Base-by-base conservation (phyloP, 73 alveolate species). In the Paramecium sexaurelia region DNA sequence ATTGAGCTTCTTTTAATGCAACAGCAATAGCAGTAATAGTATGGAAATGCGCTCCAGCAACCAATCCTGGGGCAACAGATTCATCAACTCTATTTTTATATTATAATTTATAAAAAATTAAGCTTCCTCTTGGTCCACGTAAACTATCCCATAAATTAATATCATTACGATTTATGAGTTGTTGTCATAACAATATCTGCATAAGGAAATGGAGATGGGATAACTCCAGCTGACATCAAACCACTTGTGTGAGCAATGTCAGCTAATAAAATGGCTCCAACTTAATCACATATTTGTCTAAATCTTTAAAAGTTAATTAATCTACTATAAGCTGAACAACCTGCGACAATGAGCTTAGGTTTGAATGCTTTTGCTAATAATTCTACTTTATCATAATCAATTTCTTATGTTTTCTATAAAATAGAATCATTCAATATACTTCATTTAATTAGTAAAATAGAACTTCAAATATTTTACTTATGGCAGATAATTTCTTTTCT, bases 101-200 rank as follows among this genome's bases (percentile, higher is more conserved):
- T 40, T 89, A 41, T 85, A 55, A 55, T 55, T 55, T 94, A 68
- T 75, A 92, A 91, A 94, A 95, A 39, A 93, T 92, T 9, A 95
- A 26, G 47, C 94, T 95, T 5, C 96, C 95, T 85, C 98, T 82
- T 19, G 98, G 98, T 67, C 98, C 98, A 82, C 98, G 92, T 55
- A 95, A 71, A 13, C 94, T 85, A 85, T 0, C 1, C 55, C 1
- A 27, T 10, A 55, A 32, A 55, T 20, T 10, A 24, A 27, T 24
- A 19, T n/a, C n/a, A 82, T 11, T 85, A 85, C 92, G 84, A 40
- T 75, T 95, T 95, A 92, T 95, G 98, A 26, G 98, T 95, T 8
- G 98, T 94, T 15, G 98, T 82, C 55, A 95, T 96, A 11, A 96
- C 98, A 4, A 95, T 75, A 87, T 96, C 98, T 56, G 95, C 92